Evolutionary conservation across 2,329 filamentous ascomycete species (phyloP).

Genomic region (Penicillium sp.): DNA sequence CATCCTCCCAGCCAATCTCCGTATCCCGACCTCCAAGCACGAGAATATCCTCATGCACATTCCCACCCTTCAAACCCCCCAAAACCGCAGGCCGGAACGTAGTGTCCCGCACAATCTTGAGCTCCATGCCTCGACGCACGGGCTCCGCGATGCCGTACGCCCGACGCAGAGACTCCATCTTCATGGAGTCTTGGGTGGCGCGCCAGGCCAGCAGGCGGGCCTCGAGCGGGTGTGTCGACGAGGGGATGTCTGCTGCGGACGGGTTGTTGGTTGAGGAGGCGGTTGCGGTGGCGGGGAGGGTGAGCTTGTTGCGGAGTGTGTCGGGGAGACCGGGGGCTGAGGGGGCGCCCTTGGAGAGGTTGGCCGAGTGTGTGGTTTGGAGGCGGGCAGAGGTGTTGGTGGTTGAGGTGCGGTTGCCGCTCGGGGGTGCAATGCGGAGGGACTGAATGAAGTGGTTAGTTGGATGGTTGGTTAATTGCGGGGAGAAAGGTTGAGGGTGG

Average conservation of each 20-base stretch:
- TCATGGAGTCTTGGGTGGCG: constrained; percentile 80
- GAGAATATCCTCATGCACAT: constrained; percentile 88
- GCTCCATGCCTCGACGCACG: constrained; percentile 89
- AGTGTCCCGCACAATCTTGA: constrained; percentile 79
- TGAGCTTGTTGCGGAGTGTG: constrained; percentile 82
- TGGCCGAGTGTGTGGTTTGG: constrained; percentile 63
- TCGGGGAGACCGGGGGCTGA: constrained; percentile 93
- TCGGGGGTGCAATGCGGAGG: constrained; percentile 82
- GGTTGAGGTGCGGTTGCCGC: constrained; percentile 67
- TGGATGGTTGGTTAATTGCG: neutral
- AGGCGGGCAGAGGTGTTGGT: constrained; percentile 64
- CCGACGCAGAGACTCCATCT: constrained; percentile 85
- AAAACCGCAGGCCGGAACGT: constrained; percentile 74
- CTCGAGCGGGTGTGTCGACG: constrained; percentile 85
- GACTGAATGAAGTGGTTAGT: constrained; percentile 59
- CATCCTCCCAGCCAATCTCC: constrained; percentile 88
- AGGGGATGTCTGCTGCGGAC: constrained; percentile 45
- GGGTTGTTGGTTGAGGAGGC: constrained; percentile 47
- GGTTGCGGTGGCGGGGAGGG: constrained; percentile 59
- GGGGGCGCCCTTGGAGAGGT: constrained; percentile 72
- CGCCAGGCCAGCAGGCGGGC: constrained; percentile 88
- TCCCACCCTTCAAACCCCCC: constrained; percentile 59
- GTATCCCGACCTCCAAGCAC: constrained; percentile 68
- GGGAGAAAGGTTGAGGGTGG: too few species aligned
- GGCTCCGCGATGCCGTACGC: constrained; percentile 93